Evolutionary conservation across 1,139 yeast genomes (phyloP).

Genomic region (Kodamaea sp.): DNA sequence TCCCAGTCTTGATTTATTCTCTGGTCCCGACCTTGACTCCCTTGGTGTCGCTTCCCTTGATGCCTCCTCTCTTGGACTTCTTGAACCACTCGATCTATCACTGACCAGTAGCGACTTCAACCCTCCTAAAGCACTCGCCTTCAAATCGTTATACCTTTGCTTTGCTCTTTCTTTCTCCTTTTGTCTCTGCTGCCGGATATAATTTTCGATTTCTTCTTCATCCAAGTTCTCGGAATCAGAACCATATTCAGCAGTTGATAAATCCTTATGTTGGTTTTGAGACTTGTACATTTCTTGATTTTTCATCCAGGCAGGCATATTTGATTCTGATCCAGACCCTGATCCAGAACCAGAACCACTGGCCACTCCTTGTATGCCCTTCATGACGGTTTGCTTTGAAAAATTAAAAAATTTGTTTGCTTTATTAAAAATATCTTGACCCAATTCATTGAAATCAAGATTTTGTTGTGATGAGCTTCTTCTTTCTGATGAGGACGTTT

Average conservation of each 20-base stretch:
- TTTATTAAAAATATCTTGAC: slow-evolving; percentile 57
- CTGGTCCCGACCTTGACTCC: no score
- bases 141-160: slow-evolving; percentile 16
- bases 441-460: slow-evolving; percentile 48
- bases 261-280: slow-evolving; percentile 31
- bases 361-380: slow-evolving; percentile 51
- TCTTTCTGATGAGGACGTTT: neutral
- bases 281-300: slow-evolving; percentile 49
- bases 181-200: slow-evolving; percentile 37
- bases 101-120: slow-evolving; percentile 3
- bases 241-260: slow-evolving; percentile 26
- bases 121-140: slow-evolving; percentile 1
- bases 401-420: slow-evolving; percentile 61
- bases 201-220: slow-evolving; percentile 36
- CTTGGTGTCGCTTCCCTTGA: no score
- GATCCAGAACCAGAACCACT: slow-evolving; percentile 18
- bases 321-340: slow-evolving; percentile 15
- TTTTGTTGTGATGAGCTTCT: neutral
- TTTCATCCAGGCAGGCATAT: slow-evolving; percentile 79
- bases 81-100: no score
- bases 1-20: no score
- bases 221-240: slow-evolving; percentile 45
- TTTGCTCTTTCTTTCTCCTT: slow-evolving; percentile 36
- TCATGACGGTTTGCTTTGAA: slow-evolving; percentile 59
- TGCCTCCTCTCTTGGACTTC: no score